Evolutionary conservation across 352 stramenopile species (phyloP).

Genomic region (Saprolegnia diclina): DNA sequence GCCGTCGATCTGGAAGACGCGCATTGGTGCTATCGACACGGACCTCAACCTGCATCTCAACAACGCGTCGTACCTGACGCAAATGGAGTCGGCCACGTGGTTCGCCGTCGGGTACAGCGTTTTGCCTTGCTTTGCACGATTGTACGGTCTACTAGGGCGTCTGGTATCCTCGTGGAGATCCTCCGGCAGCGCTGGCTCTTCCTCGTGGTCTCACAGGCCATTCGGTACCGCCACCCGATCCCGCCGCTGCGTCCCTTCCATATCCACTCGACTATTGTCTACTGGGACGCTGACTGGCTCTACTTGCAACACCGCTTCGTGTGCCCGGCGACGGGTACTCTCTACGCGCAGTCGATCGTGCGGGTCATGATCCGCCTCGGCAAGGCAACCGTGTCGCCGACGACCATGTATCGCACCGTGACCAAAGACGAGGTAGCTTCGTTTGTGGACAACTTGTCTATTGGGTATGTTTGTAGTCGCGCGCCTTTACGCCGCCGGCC

Average conservation of each 20-base stretch:
- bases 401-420: neutral
- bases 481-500: neutral
- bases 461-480: too few relatives aligned
- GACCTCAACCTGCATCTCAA: slow-evolving; percentile 42
- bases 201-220: slow-evolving; percentile 40
- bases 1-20: slow-evolving; percentile 49
- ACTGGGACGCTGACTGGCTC: slow-evolving; percentile 38
- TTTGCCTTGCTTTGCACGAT: neutral
- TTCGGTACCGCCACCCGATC: slow-evolving; percentile 35
- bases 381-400: neutral
- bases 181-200: neutral
- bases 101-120: slow-evolving; percentile 45
- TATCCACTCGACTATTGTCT: slow-evolving; percentile 34
- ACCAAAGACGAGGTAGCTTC: neutral
- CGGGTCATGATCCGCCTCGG: neutral
- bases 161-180: neutral
- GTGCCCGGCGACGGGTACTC: slow-evolving; percentile 34
- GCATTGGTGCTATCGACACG: slow-evolving; percentile 50
- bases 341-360: slow-evolving; percentile 31
- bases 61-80: slow-evolving; percentile 60
- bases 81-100: slow-evolving; percentile 67
- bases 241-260: slow-evolving; percentile 36
- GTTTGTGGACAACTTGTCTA: neutral
- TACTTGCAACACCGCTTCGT: slow-evolving; percentile 38
- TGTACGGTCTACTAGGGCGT: neutral